A percentile compares a stretch with the other conserved stretches of the same genome.
Evolutionary conservation across 2,329 filamentous ascomycete genomes (phyloP).

Genomic region (Clarireedia paspali): DNA sequence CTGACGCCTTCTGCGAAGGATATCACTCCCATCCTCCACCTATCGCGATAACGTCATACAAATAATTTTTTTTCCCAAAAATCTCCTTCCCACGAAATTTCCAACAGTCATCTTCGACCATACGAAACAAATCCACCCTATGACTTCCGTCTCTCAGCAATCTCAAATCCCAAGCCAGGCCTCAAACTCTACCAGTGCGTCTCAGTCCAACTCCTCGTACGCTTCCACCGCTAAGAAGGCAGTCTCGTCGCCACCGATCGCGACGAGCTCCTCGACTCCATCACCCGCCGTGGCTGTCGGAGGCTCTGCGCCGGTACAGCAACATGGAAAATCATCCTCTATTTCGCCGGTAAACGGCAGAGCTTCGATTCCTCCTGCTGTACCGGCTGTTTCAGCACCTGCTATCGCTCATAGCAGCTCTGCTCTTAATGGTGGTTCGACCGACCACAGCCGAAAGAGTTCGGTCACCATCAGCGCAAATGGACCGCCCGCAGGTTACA

Average conservation of each 20-base stretch:
- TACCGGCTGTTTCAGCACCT: conserved; percentile 51
- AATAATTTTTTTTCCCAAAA: neutral
- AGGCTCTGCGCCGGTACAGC: conserved; percentile 44
- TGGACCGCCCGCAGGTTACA: conserved; percentile 65
- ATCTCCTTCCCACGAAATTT: conserved; percentile 4
- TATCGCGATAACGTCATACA: conserved; percentile 27
- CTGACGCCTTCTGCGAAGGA: conserved; percentile 23
- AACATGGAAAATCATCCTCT: conserved; percentile 57
- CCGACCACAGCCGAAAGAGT: conserved; percentile 74
- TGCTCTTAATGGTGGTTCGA: conserved; percentile 60
- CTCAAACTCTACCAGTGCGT: conserved; percentile 47
- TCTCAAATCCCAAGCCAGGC: conserved; percentile 36
- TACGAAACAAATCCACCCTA: conserved; percentile 23
- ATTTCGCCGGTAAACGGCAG: conserved; percentile 82
- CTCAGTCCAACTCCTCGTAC: conserved; percentile 52
- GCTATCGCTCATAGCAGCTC: conserved; percentile 55
- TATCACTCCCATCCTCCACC: neutral
- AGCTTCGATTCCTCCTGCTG: conserved; percentile 59
- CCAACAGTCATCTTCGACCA: conserved; percentile 12
- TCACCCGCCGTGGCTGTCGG: conserved; percentile 48
- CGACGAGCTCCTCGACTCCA: conserved; percentile 48
- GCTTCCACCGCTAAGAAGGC: conserved; percentile 61
- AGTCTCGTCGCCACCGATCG: conserved; percentile 52
- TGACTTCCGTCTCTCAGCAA: conserved; percentile 31
- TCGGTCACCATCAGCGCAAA: conserved; percentile 89